Percentiles rank a stretch among this genome's conserved stretches.
Evolutionary conservation across 495 filamentous ascomycete genomes (phyloP).

Genomic region (Penicillium cinerascens): DNA sequence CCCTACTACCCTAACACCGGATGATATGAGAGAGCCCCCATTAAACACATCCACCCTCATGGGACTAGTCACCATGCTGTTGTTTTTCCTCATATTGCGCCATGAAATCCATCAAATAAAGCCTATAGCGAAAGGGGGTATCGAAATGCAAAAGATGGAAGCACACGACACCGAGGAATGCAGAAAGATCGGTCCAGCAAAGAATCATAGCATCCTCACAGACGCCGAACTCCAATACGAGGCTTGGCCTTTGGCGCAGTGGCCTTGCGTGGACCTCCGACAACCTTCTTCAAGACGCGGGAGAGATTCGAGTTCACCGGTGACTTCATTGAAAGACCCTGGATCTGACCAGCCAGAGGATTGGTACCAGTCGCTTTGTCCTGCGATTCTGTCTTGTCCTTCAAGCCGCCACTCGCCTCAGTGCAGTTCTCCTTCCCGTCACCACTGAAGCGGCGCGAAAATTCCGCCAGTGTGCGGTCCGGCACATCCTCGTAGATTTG

Average conservation of each 20-base stretch:
- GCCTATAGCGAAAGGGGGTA: not conserved
- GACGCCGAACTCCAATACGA: conserved; percentile 38
- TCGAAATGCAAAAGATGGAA: not conserved
- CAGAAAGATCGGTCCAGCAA: not conserved
- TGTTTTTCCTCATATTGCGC: not conserved
- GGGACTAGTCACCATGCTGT: not conserved
- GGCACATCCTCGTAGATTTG: conserved; percentile 40
- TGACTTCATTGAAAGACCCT: not conserved
- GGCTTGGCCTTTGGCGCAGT: conserved; percentile 30
- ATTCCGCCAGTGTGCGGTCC: conserved; percentile 13
- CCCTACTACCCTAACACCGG: not conserved
- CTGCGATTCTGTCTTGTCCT: conserved; percentile 9
- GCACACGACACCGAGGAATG: not conserved
- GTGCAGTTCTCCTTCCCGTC: conserved; percentile 37
- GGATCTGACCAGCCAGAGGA: not conserved
- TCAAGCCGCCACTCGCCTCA: conserved; percentile 7
- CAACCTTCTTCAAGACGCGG: conserved; percentile 22
- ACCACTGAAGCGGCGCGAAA: conserved; percentile 21
- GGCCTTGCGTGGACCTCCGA: conserved; percentile 24
- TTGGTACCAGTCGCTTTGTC: not conserved
- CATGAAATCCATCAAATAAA: not conserved
- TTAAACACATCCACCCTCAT: not conserved
- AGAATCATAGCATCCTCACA: conserved; percentile 19
- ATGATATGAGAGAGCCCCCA: not conserved
- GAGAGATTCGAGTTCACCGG: conserved; percentile 3